Percentiles rank a stretch among this genome's conserved stretches.
phyloP scores from a whole-genome alignment of 257 asterid genomes.

The Handroanthus guayacan region DNA sequence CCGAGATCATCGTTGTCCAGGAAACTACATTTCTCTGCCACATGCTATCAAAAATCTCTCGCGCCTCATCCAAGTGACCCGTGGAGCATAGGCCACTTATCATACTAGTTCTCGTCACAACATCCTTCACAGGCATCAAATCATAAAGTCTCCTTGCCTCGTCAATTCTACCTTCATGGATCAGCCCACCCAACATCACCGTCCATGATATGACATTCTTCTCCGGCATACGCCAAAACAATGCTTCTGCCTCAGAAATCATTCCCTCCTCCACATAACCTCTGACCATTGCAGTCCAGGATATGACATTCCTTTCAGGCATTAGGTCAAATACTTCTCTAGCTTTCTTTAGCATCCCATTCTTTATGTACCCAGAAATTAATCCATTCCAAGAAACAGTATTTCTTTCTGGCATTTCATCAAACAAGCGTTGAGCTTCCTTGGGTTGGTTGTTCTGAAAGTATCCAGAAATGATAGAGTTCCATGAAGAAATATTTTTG shows the following conservation, averaged over 20 bases:
- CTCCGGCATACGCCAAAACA: conserved; percentile 78
- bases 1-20: conserved; percentile 80
- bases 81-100: conserved; percentile 70
- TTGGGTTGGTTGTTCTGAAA: conserved; percentile 56
- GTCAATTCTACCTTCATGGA: conserved; percentile 54
- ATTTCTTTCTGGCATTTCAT: conserved; percentile 69
- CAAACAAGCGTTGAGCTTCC: conserved; percentile 61
- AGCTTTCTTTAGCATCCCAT: conserved; percentile 70
- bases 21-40: conserved; percentile 62
- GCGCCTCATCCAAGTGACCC: conserved; percentile 69
- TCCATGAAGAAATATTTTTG: conserved; percentile 66
- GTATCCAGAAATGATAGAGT: conserved; percentile 67
- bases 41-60: conserved; percentile 68
- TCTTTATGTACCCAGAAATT: conserved; percentile 70
- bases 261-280: conserved; percentile 70
- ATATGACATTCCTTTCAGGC: conserved; percentile 68
- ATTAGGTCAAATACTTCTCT: conserved; percentile 62
- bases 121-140: conserved; percentile 73
- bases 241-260: conserved; percentile 59
- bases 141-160: conserved; percentile 62
- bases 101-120: conserved; percentile 70
- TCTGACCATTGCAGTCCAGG: conserved; percentile 78
- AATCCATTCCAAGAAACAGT: conserved; percentile 83
- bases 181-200: conserved; percentile 76
- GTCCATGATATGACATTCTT: conserved; percentile 81